Evolutionary conservation across 192 early-diverging fungal species (phyloP), one percentile per base, ranked within the genome.

Genomic region (Gigaspora rosea): DNA sequence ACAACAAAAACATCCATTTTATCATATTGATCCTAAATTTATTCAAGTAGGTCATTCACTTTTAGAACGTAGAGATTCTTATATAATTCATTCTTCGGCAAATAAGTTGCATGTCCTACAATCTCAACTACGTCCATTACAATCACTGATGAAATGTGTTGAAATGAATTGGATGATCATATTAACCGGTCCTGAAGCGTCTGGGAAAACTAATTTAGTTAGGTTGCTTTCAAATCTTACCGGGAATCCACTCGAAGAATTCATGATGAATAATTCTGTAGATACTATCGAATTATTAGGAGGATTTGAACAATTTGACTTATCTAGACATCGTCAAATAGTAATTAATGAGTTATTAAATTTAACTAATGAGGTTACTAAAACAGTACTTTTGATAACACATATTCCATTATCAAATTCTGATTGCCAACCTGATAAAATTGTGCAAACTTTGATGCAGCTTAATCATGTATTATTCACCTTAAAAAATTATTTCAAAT

Each of bases 301-400:
- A 71, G 97, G 97, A 35, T 99, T 98, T 78, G 96, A 99, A 83
- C 97, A 99, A 81, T 91, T 95, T 11, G 96, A 98, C 82, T 70
- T 93, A 54, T 88, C 86, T 35, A 87, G 96, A 46, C 90, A 94
- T 65, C 85, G 87, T 49, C 84, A 89, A 52, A 78, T 73, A 46
- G 73, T 91, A 62, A 47, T 91, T 10, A 79, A 84, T 18, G 74
- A 74, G 4, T 78, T 92, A 20, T 79, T 77, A 22, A 68, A 83
- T 10, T 75, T 89, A 49, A 66, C 88, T 4, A 83, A 85, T 61
- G 59, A 71, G 10, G 61, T 86, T 4, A 80, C 85, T 8, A 80
- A 87, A 18, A 78, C 85, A 59, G 63, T 92, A 71, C 49, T 87
- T 8, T 15, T 81, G 22, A 22, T 79, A 41, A 61, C 56, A 13